phyloP scores from a whole-genome alignment of 441 rosid species.

The Croton laevigatus region DNA sequence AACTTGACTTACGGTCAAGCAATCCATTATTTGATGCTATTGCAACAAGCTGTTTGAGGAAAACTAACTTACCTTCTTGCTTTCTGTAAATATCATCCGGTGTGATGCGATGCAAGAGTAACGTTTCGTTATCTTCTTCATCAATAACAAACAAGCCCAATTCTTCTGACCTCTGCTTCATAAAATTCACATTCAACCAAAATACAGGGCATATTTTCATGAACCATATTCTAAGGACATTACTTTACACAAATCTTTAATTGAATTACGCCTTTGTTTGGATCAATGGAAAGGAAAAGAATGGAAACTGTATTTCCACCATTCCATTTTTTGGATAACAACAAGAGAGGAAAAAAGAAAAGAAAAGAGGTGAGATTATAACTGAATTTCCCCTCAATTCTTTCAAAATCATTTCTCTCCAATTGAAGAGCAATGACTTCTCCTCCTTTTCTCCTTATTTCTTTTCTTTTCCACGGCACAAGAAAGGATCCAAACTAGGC shows the following conservation, averaged over 20 bases:
- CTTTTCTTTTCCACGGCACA: too few relatives aligned
- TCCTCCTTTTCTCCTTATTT: too few relatives aligned
- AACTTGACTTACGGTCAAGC: neutral
- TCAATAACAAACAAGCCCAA: constrained; percentile 77
- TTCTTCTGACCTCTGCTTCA: constrained; percentile 85
- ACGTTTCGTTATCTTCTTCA: constrained; percentile 89
- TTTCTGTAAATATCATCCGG: constrained; percentile 90
- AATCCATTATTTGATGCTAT: neutral
- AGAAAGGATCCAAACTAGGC: neutral
- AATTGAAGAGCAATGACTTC: too few relatives aligned
- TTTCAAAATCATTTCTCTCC: too few relatives aligned
- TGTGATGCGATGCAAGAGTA: constrained; percentile 86
- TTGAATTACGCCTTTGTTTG: neutral
- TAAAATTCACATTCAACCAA: constrained; percentile 25
- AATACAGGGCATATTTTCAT: constrained; percentile 6
- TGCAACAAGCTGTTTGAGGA: neutral
- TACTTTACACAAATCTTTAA: constrained; percentile 1
- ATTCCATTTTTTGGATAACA: too few relatives aligned
- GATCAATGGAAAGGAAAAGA: too few relatives aligned
- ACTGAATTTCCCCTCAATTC: too few relatives aligned
- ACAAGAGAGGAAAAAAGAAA: too few relatives aligned
- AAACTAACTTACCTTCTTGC: constrained; percentile 78
- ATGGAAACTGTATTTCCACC: too few relatives aligned
- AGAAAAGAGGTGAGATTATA: too few relatives aligned
- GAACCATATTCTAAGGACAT: neutral